Percentiles rank a stretch among this genome's conserved stretches.
Evolutionary conservation across 2,329 filamentous ascomycete species (phyloP).

Genomic region (Hymenotorrendiella dingleyae): DNA sequence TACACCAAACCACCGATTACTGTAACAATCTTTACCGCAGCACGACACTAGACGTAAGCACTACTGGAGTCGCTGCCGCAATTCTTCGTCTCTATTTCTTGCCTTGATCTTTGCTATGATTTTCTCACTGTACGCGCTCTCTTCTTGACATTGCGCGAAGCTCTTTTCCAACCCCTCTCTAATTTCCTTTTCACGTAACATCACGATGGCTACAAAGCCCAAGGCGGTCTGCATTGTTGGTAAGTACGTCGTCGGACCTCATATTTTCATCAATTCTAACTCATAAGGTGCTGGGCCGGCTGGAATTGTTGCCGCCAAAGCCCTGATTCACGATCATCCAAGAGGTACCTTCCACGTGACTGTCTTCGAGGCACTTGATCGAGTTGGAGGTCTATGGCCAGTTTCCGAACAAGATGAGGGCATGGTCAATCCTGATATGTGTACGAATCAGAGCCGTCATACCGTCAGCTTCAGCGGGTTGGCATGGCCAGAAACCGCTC

Average conservation of each 20-base stretch:
- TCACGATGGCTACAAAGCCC: neutral
- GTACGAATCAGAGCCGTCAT: constrained; percentile 70
- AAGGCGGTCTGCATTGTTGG: constrained; percentile 27
- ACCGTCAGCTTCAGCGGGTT: constrained; percentile 69
- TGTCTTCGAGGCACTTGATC: constrained; percentile 59
- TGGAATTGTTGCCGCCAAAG: constrained; percentile 66
- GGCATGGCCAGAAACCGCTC: constrained; percentile 56
- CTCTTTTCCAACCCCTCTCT: too few species aligned
- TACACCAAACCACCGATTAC: too few species aligned
- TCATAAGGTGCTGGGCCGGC: constrained; percentile 59
- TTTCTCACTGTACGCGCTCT: too few species aligned
- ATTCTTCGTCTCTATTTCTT: too few species aligned
- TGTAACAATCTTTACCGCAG: too few species aligned
- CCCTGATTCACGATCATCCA: constrained; percentile 55
- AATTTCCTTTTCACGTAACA: neutral
- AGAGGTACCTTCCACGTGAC: constrained; percentile 57
- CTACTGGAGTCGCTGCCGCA: too few species aligned
- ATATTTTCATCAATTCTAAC: neutral
- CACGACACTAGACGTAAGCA: too few species aligned
- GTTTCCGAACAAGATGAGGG: constrained; percentile 40
- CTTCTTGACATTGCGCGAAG: too few species aligned
- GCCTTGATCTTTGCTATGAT: too few species aligned
- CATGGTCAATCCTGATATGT: constrained; percentile 60
- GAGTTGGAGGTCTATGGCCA: constrained; percentile 77
- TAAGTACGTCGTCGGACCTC: constrained; percentile 9